These are phyloP conservation scores for Candida maesae DNA, from an alignment of 805 yeast genomes.

Conservation along the genomic window DNA sequence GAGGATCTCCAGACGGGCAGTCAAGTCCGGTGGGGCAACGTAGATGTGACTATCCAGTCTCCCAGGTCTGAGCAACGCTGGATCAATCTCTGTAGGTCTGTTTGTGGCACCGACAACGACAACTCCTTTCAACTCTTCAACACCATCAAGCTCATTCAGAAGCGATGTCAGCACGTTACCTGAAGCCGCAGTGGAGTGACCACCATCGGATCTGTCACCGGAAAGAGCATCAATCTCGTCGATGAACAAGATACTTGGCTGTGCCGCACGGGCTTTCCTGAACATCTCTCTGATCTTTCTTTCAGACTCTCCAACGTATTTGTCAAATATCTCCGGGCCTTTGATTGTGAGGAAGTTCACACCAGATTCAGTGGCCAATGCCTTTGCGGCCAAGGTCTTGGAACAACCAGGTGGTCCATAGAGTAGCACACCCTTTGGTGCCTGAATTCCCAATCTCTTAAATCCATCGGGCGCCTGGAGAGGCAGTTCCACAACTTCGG, in stretches of 20 bases:
- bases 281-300: slow-evolving; percentile 90
- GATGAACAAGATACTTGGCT: slow-evolving; percentile 91
- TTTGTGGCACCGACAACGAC: slow-evolving; percentile 95
- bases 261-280: slow-evolving; percentile 89
- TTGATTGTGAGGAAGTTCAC: slow-evolving; percentile 90
- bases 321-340: slow-evolving; percentile 94
- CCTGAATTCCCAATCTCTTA: slow-evolving; percentile 68
- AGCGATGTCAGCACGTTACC: slow-evolving; percentile 87
- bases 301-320: slow-evolving; percentile 95
- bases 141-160: slow-evolving; percentile 95
- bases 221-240: slow-evolving; percentile 97
- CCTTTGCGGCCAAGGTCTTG: slow-evolving; percentile 91
- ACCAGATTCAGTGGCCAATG: slow-evolving; percentile 93
- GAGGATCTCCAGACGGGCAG: slow-evolving; percentile 77
- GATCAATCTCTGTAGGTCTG: slow-evolving; percentile 88
- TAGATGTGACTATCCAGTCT: slow-evolving; percentile 90
- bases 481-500: slow-evolving; percentile 91
- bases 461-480: slow-evolving; percentile 78
- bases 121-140: slow-evolving; percentile 91
- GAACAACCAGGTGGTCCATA: slow-evolving; percentile 99
- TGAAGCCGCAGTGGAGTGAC: slow-evolving; percentile 60
- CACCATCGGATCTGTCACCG: slow-evolving; percentile 52
- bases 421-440: slow-evolving; percentile 89
- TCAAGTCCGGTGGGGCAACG: slow-evolving; percentile 85
- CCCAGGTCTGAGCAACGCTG: slow-evolving; percentile 94